phyloP scores from a whole-genome alignment of 2,329 filamentous ascomycete species.

The Epicoccum nigrum region DNA sequence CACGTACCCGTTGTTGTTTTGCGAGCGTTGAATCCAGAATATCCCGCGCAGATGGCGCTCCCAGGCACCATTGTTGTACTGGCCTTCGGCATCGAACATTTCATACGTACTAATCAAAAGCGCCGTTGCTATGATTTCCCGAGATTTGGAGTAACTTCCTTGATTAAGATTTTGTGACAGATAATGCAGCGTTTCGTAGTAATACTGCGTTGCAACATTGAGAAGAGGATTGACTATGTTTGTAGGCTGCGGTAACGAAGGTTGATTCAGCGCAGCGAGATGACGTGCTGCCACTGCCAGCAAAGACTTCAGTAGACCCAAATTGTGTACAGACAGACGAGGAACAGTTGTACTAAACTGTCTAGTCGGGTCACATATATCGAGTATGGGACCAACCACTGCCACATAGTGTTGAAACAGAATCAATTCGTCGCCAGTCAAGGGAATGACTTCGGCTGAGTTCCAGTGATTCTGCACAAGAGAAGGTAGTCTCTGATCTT shows the following conservation, averaged over 20 bases:
- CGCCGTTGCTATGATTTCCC: conserved; percentile 64
- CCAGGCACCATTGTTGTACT: conserved; percentile 57
- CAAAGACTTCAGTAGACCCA: conserved; percentile 63
- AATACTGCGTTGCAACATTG: conserved; percentile 58
- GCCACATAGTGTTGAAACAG: conserved; percentile 51
- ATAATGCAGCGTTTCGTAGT: conserved; percentile 68
- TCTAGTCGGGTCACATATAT: conserved; percentile 52
- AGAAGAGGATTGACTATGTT: conserved; percentile 38
- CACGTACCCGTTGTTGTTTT: conserved; percentile 59
- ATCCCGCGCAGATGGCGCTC: conserved; percentile 68
- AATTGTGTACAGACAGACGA: conserved; percentile 56
- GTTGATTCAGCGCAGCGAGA: conserved; percentile 50
- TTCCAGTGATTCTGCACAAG: conserved; percentile 36
- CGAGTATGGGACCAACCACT: conserved; percentile 49
- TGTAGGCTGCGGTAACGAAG: conserved; percentile 14
- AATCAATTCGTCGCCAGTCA: conserved; percentile 47
- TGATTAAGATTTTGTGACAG: conserved; percentile 65
- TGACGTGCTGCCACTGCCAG: conserved; percentile 63
- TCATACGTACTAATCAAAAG: conserved; percentile 68
- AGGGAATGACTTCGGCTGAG: conserved; percentile 25
- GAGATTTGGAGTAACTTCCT: conserved; percentile 62
- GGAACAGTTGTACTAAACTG: conserved; percentile 47
- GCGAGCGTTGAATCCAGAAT: conserved; percentile 69
- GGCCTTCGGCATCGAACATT: conserved; percentile 65
- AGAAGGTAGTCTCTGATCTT: conserved; percentile 6